These are phyloP conservation scores for Apophysomyces variabilis DNA, from an alignment of 371 early-diverging fungal genomes.

Conservation along the genomic window DNA sequence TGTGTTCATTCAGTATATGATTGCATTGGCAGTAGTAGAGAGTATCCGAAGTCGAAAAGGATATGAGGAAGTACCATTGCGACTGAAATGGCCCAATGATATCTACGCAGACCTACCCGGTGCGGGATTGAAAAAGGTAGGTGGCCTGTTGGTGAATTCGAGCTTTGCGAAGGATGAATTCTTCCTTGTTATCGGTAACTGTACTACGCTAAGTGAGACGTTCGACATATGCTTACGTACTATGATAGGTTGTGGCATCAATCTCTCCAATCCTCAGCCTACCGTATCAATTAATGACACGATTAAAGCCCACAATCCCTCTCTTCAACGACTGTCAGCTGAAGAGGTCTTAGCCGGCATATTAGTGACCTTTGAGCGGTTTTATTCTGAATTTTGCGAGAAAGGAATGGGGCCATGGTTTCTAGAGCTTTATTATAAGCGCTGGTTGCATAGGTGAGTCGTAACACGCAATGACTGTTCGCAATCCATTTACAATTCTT, in stretches of 20 bases:
- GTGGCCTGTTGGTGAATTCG: slow-evolving; percentile 88
- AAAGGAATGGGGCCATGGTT: slow-evolving; percentile 76
- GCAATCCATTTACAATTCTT: not conserved
- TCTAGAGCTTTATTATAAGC: slow-evolving; percentile 70
- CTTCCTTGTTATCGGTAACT: slow-evolving; percentile 79
- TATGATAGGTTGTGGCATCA: slow-evolving; percentile 77
- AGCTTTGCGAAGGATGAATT: slow-evolving; percentile 72
- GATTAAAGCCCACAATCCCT: slow-evolving; percentile 59
- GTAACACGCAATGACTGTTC: slow-evolving; percentile 4
- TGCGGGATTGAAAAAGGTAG: slow-evolving; percentile 71
- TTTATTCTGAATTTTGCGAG: slow-evolving; percentile 71
- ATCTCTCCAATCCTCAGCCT: slow-evolving; percentile 80
- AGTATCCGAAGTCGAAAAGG: slow-evolving; percentile 72
- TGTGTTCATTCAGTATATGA: slow-evolving; percentile 90
- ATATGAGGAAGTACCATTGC: slow-evolving; percentile 78
- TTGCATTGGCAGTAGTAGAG: slow-evolving; percentile 83
- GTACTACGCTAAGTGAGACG: not conserved
- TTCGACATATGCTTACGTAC: not conserved
- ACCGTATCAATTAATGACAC: slow-evolving; percentile 86
- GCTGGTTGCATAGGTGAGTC: slow-evolving; percentile 86
- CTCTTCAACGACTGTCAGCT: slow-evolving; percentile 46
- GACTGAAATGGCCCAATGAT: slow-evolving; percentile 98
- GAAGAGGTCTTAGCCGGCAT: slow-evolving; percentile 81
- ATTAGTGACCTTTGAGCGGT: slow-evolving; percentile 72
- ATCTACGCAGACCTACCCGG: slow-evolving; percentile 69